phyloP scores from a whole-genome alignment of 257 asterid genomes.

The Scutellaria minor region DNA sequence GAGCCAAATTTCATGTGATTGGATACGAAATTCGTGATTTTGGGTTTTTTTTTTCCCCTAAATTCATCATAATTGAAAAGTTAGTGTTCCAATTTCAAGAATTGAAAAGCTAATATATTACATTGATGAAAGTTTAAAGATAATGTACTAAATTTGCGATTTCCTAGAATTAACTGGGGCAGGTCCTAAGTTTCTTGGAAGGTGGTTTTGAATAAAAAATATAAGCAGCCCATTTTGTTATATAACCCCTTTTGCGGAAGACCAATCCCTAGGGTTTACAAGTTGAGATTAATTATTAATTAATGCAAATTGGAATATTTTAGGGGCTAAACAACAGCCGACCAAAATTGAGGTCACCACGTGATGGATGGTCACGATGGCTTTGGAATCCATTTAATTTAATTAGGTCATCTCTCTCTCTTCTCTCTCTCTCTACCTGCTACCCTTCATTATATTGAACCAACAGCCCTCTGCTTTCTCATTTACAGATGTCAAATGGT shows the following conservation, averaged over 20 bases:
- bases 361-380: slow-evolving; percentile 47
- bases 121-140: too few species aligned
- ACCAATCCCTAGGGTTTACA: slow-evolving; percentile 29
- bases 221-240: slow-evolving; percentile 15
- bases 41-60: too few species aligned
- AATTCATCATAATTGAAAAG: too few species aligned
- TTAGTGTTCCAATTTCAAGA: too few species aligned
- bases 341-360: slow-evolving; percentile 53
- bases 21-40: too few species aligned
- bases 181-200: slow-evolving; percentile 38
- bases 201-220: slow-evolving; percentile 29
- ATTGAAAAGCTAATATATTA: too few species aligned
- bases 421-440: slow-evolving; percentile 25
- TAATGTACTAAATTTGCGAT: too few species aligned
- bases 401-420: slow-evolving; percentile 17
- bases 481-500: slow-evolving; percentile 37
- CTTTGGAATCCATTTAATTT: slow-evolving; percentile 36
- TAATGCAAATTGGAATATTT: slow-evolving; percentile 35
- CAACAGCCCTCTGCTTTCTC: slow-evolving; percentile 26
- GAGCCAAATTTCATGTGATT: too few species aligned
- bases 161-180: neutral
- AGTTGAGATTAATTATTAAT: slow-evolving; percentile 38
- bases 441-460: neutral
- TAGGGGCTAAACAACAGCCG: slow-evolving; percentile 44
- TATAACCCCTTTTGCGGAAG: slow-evolving; percentile 13